Evolutionary conservation across 2,329 filamentous ascomycete species (phyloP), one percentile per base, ranked within the genome.

Genomic region (Stachybotrys echinatus): DNA sequence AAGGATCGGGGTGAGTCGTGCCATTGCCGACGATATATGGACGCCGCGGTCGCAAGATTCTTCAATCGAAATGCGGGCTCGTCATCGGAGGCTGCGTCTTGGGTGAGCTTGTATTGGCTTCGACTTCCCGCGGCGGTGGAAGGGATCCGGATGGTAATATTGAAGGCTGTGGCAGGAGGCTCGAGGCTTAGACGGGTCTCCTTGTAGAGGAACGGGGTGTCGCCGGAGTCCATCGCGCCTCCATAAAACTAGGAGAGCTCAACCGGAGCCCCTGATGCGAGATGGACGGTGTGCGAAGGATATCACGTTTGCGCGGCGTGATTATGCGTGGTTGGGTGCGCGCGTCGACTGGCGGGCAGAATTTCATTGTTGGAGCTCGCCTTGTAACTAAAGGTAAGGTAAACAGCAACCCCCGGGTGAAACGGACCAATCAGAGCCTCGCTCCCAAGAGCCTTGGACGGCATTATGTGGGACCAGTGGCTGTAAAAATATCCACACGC

Each of bases 111-210:
- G 66, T 65, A 74, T 63, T 68, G 69, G 58, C 56, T 63, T 63
- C 64, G 70, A 63, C 65, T 71, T 65, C 71, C 70, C 64, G 65
- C 72, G 60, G 67, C 74, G 57, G 73, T 74, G 39, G 77, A 75
- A 56, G 84, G 81, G 58, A 90, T 79, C 61, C 81, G 77, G 62
- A 92, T 83, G 61, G 84, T 82, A 65, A 91, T 80, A 61, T 85
- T 80, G 52, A 85, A 87, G 60, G 81, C 81, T 57, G 79, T 75
- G 59, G 81, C 86, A 53, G 83, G 78, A 56, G 85, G 83, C 70
- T 94, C 88, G 61, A 94, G 80, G 69, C 89, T 89, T 69, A 95
- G 75, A 67, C 88, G 85, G 67, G 88, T 90, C 79, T 95, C 90
- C 75, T 91, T 92, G 77, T 88, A 94, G 70, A 89, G 76, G 70